phyloP scores from a whole-genome alignment of 306 rosid genomes.

The Glycine latifolia region DNA sequence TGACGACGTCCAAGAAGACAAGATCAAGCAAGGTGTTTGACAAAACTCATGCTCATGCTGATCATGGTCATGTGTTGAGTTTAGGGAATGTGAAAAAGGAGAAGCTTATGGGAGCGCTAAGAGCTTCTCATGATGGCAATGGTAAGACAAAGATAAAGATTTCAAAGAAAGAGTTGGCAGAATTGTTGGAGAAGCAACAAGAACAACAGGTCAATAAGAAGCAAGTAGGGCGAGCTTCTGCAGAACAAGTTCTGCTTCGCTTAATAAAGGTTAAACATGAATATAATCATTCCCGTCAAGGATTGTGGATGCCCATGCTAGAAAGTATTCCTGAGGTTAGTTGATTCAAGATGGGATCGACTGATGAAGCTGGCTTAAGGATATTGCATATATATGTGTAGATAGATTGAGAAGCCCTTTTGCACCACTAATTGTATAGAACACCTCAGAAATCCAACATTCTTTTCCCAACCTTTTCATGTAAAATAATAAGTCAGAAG shows the following conservation, averaged over 20 bases:
- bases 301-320: conserved; percentile 27
- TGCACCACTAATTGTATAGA: no score
- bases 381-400: no score
- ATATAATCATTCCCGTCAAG: not conserved
- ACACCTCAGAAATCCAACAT: no score
- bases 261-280: not conserved
- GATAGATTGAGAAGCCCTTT: no score
- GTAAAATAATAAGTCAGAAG: no score
- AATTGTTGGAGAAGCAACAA: not conserved
- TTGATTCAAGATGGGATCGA: not conserved
- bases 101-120: not conserved
- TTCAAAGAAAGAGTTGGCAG: not conserved
- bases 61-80: not conserved
- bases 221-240: not conserved
- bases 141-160: not conserved
- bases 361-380: not conserved
- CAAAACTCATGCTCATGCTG: not conserved
- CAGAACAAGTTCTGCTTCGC: conserved; percentile 11
- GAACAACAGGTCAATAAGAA: not conserved
- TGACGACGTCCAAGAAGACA: not conserved
- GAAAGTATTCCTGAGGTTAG: conserved; percentile 33
- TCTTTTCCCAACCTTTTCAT: not conserved
- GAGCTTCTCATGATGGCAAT: not conserved
- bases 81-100: not conserved
- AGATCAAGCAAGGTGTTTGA: conserved; percentile 40